Base-by-base conservation (phyloP, 352 stramenopile species). In the Phytophthora ohioensis region DNA sequence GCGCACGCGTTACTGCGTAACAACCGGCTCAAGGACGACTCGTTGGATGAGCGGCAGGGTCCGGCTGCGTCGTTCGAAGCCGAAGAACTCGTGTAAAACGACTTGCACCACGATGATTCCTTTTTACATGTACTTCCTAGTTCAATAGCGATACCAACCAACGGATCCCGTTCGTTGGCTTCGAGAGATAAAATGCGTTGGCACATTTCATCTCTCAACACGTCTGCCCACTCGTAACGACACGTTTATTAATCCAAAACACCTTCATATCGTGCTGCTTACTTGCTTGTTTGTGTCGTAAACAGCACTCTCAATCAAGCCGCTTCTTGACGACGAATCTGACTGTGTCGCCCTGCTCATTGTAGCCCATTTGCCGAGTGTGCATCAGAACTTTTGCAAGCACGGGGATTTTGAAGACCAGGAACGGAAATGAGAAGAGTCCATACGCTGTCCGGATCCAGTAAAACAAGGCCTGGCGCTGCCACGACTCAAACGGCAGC, bases 391-490 rank as follows among this genome's bases (percentile, higher is more conserved):
- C 81, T 61, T 87, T 94, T 13, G 87, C 83, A 13, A 97, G 53
- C 35, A 97, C 60, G 6, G 91, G 91, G 64, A 97, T 85, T 67
- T 97, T 97, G 74, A 97, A 96, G 12, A 90, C 68, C 32, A 96
- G 66, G 47, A 93, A 97, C n/a, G 91, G 91, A n/a, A 95, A 79
- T 15, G 87, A 94, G 51, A 94, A 90, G 21, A 96, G 71, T 8
- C 90, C 91, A 52, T 96, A 97, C 3, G 84, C 81, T 3, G 87
- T 95, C 3, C 90, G 88, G 36, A 97, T 80, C 91, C 91, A 97
- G 72, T 95, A 97, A 52, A 96, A 91, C 13, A 94, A 69, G 47
- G 84, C 84, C 34, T 92, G 88, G 15, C 83, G 86, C 48, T 95
- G 87, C 91, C 91, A 97, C 15, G 73, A 71, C 46, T 85, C 81